Conservation (phyloP, 2,329 filamentous ascomycete genomes). For the Calonectria naviculata region DNA sequence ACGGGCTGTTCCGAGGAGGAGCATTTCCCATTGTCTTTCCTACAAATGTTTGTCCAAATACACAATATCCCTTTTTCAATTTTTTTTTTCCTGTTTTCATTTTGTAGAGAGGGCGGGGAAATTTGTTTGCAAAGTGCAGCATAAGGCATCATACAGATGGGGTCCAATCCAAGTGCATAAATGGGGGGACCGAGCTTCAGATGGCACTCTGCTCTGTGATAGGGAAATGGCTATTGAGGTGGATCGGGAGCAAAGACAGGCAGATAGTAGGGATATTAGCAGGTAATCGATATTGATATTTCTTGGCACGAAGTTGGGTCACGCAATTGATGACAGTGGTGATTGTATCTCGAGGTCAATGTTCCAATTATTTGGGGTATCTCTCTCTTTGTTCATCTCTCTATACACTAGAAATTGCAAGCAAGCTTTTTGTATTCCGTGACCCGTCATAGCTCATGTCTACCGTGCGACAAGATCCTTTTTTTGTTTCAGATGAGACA, state of each 20-base stretch:
- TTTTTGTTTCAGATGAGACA: slow-evolving; percentile 4
- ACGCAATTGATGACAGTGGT: background rate
- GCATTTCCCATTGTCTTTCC: background rate
- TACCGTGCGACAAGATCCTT: background rate
- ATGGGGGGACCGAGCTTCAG: background rate
- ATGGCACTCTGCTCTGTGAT: background rate
- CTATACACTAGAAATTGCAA: slow-evolving; percentile 11
- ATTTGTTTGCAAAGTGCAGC: slow-evolving; percentile 8
- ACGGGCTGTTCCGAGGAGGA: background rate
- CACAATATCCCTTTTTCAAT: slow-evolving; percentile 1
- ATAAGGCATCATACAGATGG: background rate
- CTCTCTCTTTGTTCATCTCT: slow-evolving; percentile 40
- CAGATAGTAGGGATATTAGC: background rate
- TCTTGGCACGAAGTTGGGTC: background rate
- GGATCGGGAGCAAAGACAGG: background rate
- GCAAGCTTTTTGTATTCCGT: slow-evolving; percentile 31
- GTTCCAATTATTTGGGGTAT: slow-evolving; percentile 41
- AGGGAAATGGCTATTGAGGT: background rate
- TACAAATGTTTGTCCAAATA: background rate
- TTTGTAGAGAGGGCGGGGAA: slow-evolving; percentile 3
- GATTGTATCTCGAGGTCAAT: slow-evolving; percentile 32
- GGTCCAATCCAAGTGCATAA: slow-evolving; percentile 2
- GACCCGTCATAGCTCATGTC: background rate
- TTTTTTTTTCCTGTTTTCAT: background rate
- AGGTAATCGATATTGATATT: background rate